Evolutionary conservation across 176 grass and related monocot genomes (phyloP), one percentile per base, ranked within the genome.

Genomic region (Zizania latifolia): DNA sequence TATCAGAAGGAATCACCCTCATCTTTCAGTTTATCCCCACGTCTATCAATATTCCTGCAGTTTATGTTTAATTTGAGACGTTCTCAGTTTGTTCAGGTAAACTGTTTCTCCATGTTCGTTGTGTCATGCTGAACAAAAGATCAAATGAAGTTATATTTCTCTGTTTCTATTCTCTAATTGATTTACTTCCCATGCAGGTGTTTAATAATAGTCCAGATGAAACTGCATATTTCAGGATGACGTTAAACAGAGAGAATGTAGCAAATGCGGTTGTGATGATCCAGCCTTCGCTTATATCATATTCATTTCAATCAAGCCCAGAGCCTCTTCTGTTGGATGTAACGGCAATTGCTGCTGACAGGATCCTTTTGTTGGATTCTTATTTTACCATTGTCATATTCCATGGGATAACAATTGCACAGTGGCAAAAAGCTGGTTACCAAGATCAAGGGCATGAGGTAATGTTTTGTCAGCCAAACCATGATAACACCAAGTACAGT

Each of bases 41-140:
- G 85, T 55, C 41, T 97, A 67, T 97, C 94, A 22, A 90, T 97
- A 79, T 97, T 97, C 40, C 93, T 90, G 10, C 93, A 93, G 57
- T 97, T 97, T 62, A 93, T 93, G 10, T 97, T 97, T 75, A 87
- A 97, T 73, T 87, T 93, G 60, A 93, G 93, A 65, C 89, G 93
- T 24, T 97, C 93, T 76, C 93, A 97, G 68, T 97, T 97, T 82
- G 73, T 97, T 80, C 93, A 97, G 93, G 93, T 93, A 81, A 66
- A 69, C 45, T 31, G 61, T 27, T 76, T 58, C 1, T 1, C 57
- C 44, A 74, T 61, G 38, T 60, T 79, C 65, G 57, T 34, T 54
- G 46, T 65, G 32, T 54, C 67, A 11, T 75, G 19, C 22, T 81
- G 66, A 82, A 75, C n/a, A 62, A 75, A 33, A 68, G 32, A 69